Percentiles rank a stretch among this genome's conserved stretches.
phyloP scores from a whole-genome alignment of 176 grass and related monocot genomes.

The Poa annua region DNA sequence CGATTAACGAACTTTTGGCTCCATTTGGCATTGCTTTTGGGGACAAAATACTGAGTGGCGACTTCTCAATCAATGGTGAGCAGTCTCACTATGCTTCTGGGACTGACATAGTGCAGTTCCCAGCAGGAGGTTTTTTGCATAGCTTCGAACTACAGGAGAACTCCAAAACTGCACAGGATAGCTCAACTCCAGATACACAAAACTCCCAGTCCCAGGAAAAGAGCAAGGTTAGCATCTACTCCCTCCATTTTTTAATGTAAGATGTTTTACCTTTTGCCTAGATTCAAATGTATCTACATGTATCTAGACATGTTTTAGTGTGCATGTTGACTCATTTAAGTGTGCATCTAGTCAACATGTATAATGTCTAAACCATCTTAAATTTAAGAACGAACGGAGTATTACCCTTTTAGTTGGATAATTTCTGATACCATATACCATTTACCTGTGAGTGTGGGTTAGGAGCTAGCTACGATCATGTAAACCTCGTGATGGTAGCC shows the following conservation, averaged over 20 bases:
- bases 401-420: slow-evolving; percentile 16
- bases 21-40: slow-evolving; percentile 92
- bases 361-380: no score
- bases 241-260: no score
- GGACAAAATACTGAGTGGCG: slow-evolving; percentile 87
- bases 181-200: slow-evolving; percentile 56
- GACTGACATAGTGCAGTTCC: slow-evolving; percentile 95
- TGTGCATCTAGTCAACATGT: no score
- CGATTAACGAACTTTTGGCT: slow-evolving; percentile 87
- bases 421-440: neutral
- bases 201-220: slow-evolving; percentile 45
- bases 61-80: slow-evolving; percentile 96
- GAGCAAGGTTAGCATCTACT: slow-evolving; percentile 53
- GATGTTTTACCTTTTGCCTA: no score
- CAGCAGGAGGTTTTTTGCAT: slow-evolving; percentile 84
- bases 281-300: no score
- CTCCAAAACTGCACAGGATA: slow-evolving; percentile 51
- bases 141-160: slow-evolving; percentile 88
- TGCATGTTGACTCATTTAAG: no score
- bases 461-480: neutral
- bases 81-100: slow-evolving; percentile 97
- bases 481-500: slow-evolving; percentile 1
- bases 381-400: no score
- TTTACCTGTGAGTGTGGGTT: slow-evolving; percentile 7
- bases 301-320: no score